Conservation (phyloP, 257 asterid species). For the Solanum microdontum region DNA sequence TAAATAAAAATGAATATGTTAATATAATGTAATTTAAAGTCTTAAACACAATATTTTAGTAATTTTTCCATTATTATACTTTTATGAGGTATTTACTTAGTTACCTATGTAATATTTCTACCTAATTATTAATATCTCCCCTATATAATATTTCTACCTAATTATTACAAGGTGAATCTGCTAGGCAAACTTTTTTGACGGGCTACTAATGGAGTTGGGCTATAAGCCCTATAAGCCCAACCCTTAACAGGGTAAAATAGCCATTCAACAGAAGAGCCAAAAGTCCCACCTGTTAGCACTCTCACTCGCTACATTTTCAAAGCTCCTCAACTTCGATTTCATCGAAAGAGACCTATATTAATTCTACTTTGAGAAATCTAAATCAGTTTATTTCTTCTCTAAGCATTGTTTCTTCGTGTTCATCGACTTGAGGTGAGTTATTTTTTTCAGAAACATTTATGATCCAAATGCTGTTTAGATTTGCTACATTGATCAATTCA, state of each 20-base stretch:
- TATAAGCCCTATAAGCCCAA: not conserved
- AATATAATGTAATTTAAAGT: too few species aligned
- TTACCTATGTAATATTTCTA: too few species aligned
- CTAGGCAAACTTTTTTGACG: not conserved
- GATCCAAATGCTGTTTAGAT: not conserved
- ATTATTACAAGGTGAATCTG: too few species aligned
- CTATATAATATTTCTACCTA: too few species aligned
- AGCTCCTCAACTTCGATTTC: constrained; percentile 48
- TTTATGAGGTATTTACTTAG: too few species aligned
- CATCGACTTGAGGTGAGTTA: not conserved
- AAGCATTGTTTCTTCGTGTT: not conserved
- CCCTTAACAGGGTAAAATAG: not conserved
- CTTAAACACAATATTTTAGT: too few species aligned
- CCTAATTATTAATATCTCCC: not conserved
- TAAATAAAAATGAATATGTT: too few species aligned
- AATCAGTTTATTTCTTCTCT: not conserved
- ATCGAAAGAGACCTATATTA: constrained; percentile 29
- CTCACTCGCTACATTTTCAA: constrained; percentile 46
- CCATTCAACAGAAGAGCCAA: not conserved
- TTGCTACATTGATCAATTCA: not conserved
- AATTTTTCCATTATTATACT: too few species aligned
- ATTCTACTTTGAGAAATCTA: not conserved
- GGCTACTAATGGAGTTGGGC: not conserved
- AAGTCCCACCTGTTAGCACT: not conserved
- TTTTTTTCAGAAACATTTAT: not conserved